These are phyloP conservation scores for Russula dissimulans DNA, from an alignment of 768 basidiomycete genomes.

Conservation along the genomic window DNA sequence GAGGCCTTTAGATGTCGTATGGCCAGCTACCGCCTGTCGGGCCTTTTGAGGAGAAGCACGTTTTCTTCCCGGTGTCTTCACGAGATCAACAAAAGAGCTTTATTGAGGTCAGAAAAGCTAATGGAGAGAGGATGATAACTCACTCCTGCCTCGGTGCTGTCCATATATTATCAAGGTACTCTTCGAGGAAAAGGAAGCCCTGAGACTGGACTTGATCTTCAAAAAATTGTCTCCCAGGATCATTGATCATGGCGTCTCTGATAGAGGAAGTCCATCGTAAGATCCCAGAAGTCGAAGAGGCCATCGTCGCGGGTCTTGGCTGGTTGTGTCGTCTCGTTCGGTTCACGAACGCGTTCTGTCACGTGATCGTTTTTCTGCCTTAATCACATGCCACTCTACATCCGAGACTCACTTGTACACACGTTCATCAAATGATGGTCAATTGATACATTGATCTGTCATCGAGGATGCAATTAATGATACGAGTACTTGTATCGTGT, in stretches of 20 bases:
- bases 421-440: too few species aligned
- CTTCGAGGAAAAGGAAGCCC: constrained; percentile 72
- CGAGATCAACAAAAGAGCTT: constrained; percentile 67
- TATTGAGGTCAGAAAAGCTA: not conserved
- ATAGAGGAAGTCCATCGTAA: constrained; percentile 61
- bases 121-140: not conserved
- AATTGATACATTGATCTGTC: too few species aligned
- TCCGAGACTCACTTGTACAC: too few species aligned
- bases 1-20: constrained; percentile 37
- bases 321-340: not conserved
- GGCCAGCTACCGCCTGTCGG: constrained; percentile 29
- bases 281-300: constrained; percentile 34
- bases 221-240: constrained; percentile 61
- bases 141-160: constrained; percentile 60
- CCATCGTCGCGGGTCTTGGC: constrained; percentile 3
- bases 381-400: too few species aligned
- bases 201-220: constrained; percentile 66
- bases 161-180: constrained; percentile 65
- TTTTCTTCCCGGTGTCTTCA: constrained; percentile 77
- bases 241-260: constrained; percentile 58
- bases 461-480: too few species aligned
- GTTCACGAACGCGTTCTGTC: not conserved
- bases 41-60: constrained; percentile 45
- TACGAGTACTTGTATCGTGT: too few species aligned
- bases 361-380: constrained; percentile 6